Evolutionary conservation across 352 stramenopile genomes (phyloP), one percentile per base, ranked within the genome.

Genomic region (Phytopythium cucurbitacearum): DNA sequence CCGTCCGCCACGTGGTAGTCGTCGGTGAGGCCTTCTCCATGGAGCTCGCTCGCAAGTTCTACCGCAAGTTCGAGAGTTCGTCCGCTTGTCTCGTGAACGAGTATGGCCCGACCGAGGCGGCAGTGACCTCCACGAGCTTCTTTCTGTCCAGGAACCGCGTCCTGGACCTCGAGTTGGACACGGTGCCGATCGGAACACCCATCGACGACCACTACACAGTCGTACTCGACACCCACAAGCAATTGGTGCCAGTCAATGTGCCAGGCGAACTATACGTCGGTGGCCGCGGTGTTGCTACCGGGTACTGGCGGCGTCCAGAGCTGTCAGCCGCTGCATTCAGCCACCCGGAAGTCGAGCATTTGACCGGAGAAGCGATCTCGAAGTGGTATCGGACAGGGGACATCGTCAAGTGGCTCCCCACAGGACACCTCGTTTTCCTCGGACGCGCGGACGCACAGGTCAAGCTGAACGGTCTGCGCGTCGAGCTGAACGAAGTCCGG

Each of bases 401-500:
- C 48, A 63, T 87, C 7, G 79, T 87, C 34, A 81, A 83, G 49
- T 79, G 80, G 59, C 48, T 83, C 16, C 52, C 63, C 4, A 71
- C 53, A 44, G 73, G 76, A 1, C 62, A 77, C 43, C 53, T 92
- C 13, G 59, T 89, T 9, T 90, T 91, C 39, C 53, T 91, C 3
- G 80, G 83, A 7, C 67, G 85, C 13, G 75, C 75, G 1, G 85
- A 95, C 54, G 62, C 73, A 3, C 85, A 93, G 52, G 80, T 94
- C 34, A 95, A 95, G 53, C 73, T 89, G 2, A 74, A 82, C 15
- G 85, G 83, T 10, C 89, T 90, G 63, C 80, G 85, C 3, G 82
- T 95, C 15, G 85, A 95, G 58, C 59, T 93, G 4, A 76, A 88
- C 8, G 83, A 94, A 64, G 75, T 94, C 12, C 76, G 86, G 6